Evolutionary conservation across 2,329 filamentous ascomycete species (phyloP).

Genomic region (Zasmidium angulare): DNA sequence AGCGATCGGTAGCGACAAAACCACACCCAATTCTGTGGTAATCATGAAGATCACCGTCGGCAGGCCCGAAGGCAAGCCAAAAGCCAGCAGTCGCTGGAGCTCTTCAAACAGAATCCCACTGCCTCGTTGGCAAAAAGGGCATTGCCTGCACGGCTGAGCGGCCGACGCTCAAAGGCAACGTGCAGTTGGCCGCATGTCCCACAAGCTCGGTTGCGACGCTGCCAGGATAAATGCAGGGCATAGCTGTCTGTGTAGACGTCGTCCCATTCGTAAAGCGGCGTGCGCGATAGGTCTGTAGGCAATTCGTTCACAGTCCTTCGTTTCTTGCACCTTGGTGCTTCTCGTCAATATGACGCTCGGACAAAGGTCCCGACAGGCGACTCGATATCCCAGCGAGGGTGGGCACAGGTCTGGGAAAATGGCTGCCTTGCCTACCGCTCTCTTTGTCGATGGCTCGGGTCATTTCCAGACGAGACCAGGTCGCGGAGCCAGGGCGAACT

Average conservation of each 20-base stretch:
- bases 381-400: too few relatives aligned
- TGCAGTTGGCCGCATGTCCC: not conserved
- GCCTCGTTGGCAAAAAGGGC: not conserved
- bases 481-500: too few relatives aligned
- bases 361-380: not conserved
- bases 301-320: not conserved
- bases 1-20: slow-evolving; percentile 6
- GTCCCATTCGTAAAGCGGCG: not conserved
- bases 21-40: not conserved
- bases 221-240: not conserved
- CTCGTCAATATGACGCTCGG: not conserved
- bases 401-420: too few relatives aligned
- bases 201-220: not conserved
- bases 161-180: not conserved
- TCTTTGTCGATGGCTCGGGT: too few relatives aligned
- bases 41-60: not conserved
- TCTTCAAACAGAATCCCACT: not conserved
- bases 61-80: not conserved
- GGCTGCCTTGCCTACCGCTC: too few relatives aligned
- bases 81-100: not conserved
- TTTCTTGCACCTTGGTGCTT: not conserved
- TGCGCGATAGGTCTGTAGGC: not conserved
- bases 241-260: not conserved
- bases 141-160: not conserved
- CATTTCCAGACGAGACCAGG: too few relatives aligned